These are phyloP conservation scores for Zygosaccharomyces kombuchaensis DNA, from an alignment of 805 yeast genomes.

Conservation along the genomic window DNA sequence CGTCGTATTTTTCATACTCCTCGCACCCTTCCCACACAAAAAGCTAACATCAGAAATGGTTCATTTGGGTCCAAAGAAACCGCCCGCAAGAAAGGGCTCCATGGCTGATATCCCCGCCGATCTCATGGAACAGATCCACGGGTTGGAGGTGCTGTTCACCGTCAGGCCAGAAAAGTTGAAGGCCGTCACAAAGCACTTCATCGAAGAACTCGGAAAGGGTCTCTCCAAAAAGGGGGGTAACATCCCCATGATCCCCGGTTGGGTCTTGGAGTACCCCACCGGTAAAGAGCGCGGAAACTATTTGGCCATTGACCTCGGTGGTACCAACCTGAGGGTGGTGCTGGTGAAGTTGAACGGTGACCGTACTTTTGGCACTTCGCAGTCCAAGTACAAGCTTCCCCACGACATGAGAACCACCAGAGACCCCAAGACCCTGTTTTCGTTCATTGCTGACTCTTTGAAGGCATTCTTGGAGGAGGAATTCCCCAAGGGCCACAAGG, in stretches of 20 bases:
- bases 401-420: constrained; percentile 70
- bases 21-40: background rate
- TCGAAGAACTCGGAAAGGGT: constrained; percentile 77
- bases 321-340: constrained; percentile 93
- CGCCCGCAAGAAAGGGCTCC: constrained; percentile 72
- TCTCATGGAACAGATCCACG: constrained; percentile 53
- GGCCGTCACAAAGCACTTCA: constrained; percentile 69
- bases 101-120: constrained; percentile 64
- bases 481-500: constrained; percentile 63
- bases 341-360: constrained; percentile 79
- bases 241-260: constrained; percentile 95
- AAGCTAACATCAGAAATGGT: constrained; percentile 48
- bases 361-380: constrained; percentile 78
- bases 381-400: constrained; percentile 82
- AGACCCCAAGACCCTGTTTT: constrained; percentile 67
- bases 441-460: constrained; percentile 79
- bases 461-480: constrained; percentile 61
- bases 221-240: constrained; percentile 70
- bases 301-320: constrained; percentile 94
- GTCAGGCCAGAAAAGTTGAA: constrained; percentile 58
- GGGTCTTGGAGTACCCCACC: constrained; percentile 92
- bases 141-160: constrained; percentile 57
- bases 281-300: constrained; percentile 88
- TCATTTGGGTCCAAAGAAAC: constrained; percentile 78
- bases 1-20: background rate